Base-by-base conservation (phyloP, 164 flowering plant genomes). In the Liquidambar formosana region DNA sequence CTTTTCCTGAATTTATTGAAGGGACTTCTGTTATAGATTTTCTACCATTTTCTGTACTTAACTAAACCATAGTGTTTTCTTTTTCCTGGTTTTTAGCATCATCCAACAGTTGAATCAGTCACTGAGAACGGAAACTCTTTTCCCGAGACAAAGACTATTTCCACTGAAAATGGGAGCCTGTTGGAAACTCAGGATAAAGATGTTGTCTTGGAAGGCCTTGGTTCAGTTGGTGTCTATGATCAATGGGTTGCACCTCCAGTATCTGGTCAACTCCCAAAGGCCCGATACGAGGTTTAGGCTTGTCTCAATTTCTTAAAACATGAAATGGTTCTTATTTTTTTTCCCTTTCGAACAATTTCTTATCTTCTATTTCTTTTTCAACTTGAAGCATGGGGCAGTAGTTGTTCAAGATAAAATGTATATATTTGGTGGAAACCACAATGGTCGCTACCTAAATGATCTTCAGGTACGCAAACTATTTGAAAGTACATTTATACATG, bases 371-470 rank as follows among this genome's bases (percentile, higher is more conserved):
- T 27, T 25, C 49, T 46, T 23, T 69, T 19, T 60, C 51, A 27
- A 60, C 33, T 66, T 71, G 63, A 86, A 96, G 99, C 99, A 96
- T 79, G 99, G 90, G 72, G 98, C 99, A 74, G 94, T 92, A 61
- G 81, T 90, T 43, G 68, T 89, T 71, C 88, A 91, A 75, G 98
- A 93, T 57, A 90, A 89, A 79, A 89, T 96, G 98, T 93, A 93
- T 78, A 77, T 93, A 60, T 93, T 83, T 77, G 98, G 99, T 41
- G 99, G 99, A 81, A 96, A 93, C 77, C 97, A 93, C 79, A 93
- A 89, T 86, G 98, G 99, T 4, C 98, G 99, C 61, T 96, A 93
- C 85, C 91, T 96, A 71, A 89, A 67, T 81, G 99, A 96, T 82
- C 89, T 96, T 72, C 97, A 92, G 96, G 99, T 96, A 81, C 76